These are phyloP conservation scores for Fomitiporia mediterranea DNA, from an alignment of 1,284 basidiomycete genomes.

Conservation along the genomic window DNA sequence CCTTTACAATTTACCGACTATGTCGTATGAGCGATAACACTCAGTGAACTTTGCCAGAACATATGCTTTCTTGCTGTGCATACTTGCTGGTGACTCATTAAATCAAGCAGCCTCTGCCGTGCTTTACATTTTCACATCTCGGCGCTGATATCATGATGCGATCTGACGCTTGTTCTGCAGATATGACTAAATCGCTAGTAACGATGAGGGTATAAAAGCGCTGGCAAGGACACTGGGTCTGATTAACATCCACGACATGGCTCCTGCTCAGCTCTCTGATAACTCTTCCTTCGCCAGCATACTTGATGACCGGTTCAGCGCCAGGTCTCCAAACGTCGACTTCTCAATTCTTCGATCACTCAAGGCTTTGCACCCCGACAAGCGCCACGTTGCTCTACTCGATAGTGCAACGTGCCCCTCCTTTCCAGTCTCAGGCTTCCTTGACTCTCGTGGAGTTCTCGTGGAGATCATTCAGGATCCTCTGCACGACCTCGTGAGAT, in stretches of 20 bases:
- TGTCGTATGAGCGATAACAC: too few relatives aligned
- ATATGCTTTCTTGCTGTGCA: too few relatives aligned
- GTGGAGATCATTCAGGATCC: conserved; percentile 13
- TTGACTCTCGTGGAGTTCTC: conserved; percentile 15
- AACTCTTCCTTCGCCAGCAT: neutral
- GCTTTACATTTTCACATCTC: too few relatives aligned
- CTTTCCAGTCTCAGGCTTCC: conserved; percentile 24
- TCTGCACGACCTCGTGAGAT: conserved; percentile 15
- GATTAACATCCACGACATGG: neutral
- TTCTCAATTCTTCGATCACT: neutral
- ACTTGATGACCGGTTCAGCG: neutral
- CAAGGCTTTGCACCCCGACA: neutral
- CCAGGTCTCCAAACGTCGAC: neutral
- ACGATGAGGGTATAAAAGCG: too few relatives aligned
- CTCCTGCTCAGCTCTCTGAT: neutral
- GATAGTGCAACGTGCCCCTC: neutral
- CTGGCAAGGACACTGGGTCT: too few relatives aligned
- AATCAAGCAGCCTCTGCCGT: too few relatives aligned
- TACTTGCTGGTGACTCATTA: too few relatives aligned
- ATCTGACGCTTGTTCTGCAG: too few relatives aligned
- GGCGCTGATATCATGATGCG: too few relatives aligned
- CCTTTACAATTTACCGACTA: too few relatives aligned
- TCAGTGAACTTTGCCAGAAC: too few relatives aligned
- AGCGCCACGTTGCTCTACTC: conserved; percentile 21
- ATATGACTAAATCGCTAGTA: too few relatives aligned